Percentiles rank a stretch among this genome's conserved stretches.
Evolutionary conservation across 2,329 filamentous ascomycete species (phyloP).

Genomic region (Coniochaeta sp.): DNA sequence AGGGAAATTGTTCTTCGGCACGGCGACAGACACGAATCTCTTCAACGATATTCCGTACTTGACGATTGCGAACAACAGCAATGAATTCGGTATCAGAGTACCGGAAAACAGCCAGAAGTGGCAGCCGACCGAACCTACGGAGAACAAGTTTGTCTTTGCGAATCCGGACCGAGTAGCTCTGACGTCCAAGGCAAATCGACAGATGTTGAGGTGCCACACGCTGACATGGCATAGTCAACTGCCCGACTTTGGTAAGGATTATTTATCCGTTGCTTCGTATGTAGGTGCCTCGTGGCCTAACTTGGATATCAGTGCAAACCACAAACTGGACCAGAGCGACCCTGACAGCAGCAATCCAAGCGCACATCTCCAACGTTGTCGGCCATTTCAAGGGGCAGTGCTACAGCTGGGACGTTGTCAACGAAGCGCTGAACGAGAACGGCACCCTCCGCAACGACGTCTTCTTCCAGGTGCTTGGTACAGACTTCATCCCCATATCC

Average conservation of each 20-base stretch:
- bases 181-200: constrained; percentile 22
- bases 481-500: constrained; percentile 37
- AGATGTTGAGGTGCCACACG: constrained; percentile 49
- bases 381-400: constrained; percentile 37
- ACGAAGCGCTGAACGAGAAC: constrained; percentile 43
- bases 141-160: constrained; percentile 43
- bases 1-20: constrained; percentile 47
- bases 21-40: constrained; percentile 46
- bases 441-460: constrained; percentile 33
- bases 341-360: constrained; percentile 40
- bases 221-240: constrained; percentile 36
- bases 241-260: constrained; percentile 29
- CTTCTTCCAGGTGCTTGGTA: constrained; percentile 37
- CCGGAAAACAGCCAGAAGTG: constrained; percentile 49
- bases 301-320: constrained; percentile 9
- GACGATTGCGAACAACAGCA: constrained; percentile 36
- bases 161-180: constrained; percentile 33
- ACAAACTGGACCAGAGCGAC: constrained; percentile 42
- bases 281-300: not conserved
- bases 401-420: constrained; percentile 47
- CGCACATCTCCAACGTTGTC: constrained; percentile 41
- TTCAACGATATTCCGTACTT: constrained; percentile 40
- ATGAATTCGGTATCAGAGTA: constrained; percentile 50
- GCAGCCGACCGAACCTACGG: constrained; percentile 46
- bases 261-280: too few relatives aligned